Percentiles rank a stretch among this genome's conserved stretches.
Evolutionary conservation across 345 rosid species (phyloP).

Genomic region (Citrus inodora): DNA sequence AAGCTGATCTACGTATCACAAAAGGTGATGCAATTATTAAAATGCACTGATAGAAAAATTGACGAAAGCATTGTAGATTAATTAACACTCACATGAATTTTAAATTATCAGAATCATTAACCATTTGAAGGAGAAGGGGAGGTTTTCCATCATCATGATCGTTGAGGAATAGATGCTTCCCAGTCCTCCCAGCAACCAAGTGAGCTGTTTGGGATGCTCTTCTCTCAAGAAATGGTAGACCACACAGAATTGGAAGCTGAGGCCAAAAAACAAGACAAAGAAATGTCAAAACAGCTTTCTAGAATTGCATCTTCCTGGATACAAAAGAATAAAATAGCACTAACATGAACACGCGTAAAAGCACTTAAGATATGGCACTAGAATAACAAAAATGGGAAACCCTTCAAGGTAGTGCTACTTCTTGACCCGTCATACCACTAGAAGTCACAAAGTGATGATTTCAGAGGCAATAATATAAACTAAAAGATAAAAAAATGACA

Average conservation of each 20-base stretch:
- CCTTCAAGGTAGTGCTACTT: background rate
- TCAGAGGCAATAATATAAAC: background rate
- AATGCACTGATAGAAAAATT: background rate
- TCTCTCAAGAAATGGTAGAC: conserved; percentile 86
- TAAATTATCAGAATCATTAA: conserved; percentile 57
- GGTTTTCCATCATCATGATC: conserved; percentile 69
- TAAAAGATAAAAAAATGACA: background rate
- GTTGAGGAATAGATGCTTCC: conserved; percentile 87
- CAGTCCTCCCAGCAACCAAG: conserved; percentile 81
- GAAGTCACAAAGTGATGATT: background rate
- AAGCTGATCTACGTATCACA: conserved; percentile 66
- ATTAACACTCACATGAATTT: conserved; percentile 66
- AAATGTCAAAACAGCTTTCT: background rate
- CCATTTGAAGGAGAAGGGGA: conserved; percentile 93
- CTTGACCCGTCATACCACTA: background rate
- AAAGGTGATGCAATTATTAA: conserved; percentile 15
- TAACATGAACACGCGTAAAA: background rate
- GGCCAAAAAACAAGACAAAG: background rate
- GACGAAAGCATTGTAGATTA: background rate
- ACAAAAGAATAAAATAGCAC: background rate
- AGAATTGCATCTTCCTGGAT: background rate
- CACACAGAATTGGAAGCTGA: conserved; percentile 90
- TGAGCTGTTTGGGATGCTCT: conserved; percentile 87
- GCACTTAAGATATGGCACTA: background rate
- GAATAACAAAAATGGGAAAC: background rate